Percentiles rank a stretch among this genome's conserved stretches.
These are phyloP conservation scores for Alternaria brassicicola DNA, from an alignment of 2,329 filamentous ascomycete genomes.

Conservation along the genomic window DNA sequence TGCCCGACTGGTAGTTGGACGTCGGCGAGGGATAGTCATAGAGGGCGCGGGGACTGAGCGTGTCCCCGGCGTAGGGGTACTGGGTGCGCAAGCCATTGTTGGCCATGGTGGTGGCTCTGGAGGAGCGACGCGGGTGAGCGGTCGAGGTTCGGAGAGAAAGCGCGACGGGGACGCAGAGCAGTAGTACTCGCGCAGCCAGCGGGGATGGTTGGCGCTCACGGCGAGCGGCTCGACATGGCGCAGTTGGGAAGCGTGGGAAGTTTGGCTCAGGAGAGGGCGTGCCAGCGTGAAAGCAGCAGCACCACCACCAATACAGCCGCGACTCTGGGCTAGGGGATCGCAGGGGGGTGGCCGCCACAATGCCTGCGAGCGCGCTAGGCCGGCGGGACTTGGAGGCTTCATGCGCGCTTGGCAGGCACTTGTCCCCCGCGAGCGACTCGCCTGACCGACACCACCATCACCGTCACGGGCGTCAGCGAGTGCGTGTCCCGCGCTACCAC, in stretches of 20 bases:
- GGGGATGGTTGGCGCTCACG: slow-evolving; percentile 35
- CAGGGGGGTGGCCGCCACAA: neutral
- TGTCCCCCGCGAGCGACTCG: no score
- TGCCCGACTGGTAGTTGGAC: slow-evolving; percentile 46
- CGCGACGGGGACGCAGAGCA: slow-evolving; percentile 29
- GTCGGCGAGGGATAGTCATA: slow-evolving; percentile 49
- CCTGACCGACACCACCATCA: slow-evolving; percentile 6
- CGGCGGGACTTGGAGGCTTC: slow-evolving; percentile 9
- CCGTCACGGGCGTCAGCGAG: neutral
- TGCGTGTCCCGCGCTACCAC: neutral
- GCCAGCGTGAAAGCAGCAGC: neutral
- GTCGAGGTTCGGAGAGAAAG: slow-evolving; percentile 28
- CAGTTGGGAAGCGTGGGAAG: neutral
- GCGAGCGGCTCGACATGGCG: slow-evolving; percentile 33
- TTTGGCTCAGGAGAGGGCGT: slow-evolving; percentile 2
- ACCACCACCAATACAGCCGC: slow-evolving; percentile 1
- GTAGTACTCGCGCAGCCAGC: slow-evolving; percentile 34
- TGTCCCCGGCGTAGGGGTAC: slow-evolving; percentile 41
- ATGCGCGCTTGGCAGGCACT: slow-evolving; percentile 16
- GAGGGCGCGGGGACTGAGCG: slow-evolving; percentile 39
- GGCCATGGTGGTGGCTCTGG: slow-evolving; percentile 35
- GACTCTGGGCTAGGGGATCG: slow-evolving; percentile 18
- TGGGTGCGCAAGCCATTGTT: slow-evolving; percentile 45
- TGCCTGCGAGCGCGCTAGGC: slow-evolving; percentile 2
- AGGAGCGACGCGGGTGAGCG: slow-evolving; percentile 25